These are phyloP conservation scores for Acorus calamus DNA, from an alignment of 106 monocot genomes.

Conservation along the genomic window DNA sequence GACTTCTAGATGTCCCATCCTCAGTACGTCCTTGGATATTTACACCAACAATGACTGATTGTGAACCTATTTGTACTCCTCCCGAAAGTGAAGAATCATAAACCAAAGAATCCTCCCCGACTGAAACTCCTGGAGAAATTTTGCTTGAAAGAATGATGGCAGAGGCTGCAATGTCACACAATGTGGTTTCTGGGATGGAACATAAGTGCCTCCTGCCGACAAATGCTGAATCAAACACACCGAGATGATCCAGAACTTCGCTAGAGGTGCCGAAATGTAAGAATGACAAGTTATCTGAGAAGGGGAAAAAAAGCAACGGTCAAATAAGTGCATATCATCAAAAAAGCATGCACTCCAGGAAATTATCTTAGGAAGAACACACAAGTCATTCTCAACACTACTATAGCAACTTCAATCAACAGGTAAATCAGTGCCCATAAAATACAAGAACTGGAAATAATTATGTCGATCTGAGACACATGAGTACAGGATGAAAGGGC, in stretches of 20 bases:
- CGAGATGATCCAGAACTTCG: constrained; percentile 90
- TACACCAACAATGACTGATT: constrained; percentile 78
- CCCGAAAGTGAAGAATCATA: constrained; percentile 87
- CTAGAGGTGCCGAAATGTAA: constrained; percentile 93
- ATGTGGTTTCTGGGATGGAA: constrained; percentile 76
- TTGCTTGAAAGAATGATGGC: constrained; percentile 82
- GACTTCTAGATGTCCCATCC: constrained; percentile 2
- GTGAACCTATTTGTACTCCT: constrained; percentile 78
- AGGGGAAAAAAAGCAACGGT: constrained; percentile 7
- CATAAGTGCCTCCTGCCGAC: constrained; percentile 80
- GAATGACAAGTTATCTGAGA: constrained; percentile 73
- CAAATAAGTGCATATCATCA: neutral
- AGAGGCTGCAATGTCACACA: constrained; percentile 83
- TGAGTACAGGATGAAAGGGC: no score
- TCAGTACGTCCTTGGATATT: constrained; percentile 30
- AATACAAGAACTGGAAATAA: no score
- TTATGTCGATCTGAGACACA: no score
- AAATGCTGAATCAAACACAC: constrained; percentile 42
- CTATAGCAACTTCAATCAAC: no score
- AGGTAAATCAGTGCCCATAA: no score
- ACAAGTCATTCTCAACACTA: no score
- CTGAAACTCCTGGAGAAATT: constrained; percentile 76
- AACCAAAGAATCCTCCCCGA: constrained; percentile 84
- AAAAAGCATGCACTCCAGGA: no score
- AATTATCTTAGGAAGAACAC: no score